These are phyloP conservation scores for Ceratocystis diversiconidia DNA, from an alignment of 2,329 filamentous ascomycete genomes.

Conservation along the genomic window DNA sequence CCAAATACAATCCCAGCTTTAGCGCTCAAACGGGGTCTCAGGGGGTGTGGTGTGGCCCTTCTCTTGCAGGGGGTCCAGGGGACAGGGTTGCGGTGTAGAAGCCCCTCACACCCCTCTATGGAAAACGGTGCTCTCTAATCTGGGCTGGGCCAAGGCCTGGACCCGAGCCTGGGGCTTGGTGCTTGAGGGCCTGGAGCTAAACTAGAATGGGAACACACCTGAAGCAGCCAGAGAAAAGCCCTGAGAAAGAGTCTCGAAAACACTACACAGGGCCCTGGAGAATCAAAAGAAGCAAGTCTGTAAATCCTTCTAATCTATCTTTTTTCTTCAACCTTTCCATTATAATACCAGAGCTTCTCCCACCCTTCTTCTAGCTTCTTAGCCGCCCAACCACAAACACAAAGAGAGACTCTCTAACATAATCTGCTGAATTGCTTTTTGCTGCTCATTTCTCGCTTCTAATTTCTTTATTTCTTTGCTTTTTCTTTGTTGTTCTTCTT, in stretches of 20 bases:
- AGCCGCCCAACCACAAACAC: conserved; percentile 3
- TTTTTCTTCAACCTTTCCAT: not conserved
- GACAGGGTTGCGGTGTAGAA: not conserved
- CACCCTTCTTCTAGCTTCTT: conserved; percentile 1
- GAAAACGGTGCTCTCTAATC: not conserved
- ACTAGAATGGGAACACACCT: not conserved
- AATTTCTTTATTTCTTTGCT: conserved; percentile 10
- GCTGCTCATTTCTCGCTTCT: conserved; percentile 10
- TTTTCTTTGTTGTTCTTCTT: not conserved
- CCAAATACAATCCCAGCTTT: not conserved
- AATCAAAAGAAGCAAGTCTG: not conserved
- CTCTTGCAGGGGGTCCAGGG: not conserved
- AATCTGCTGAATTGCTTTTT: not conserved
- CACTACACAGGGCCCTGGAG: not conserved
- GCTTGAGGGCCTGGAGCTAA: not conserved
- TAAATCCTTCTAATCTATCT: not conserved
- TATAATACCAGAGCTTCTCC: conserved; percentile 16
- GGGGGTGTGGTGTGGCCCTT: not conserved
- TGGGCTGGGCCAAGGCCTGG: not conserved
- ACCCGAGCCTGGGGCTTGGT: not conserved
- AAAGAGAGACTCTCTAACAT: not conserved
- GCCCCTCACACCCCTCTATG: not conserved
- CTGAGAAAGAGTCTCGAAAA: not conserved
- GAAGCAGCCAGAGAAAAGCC: not conserved
- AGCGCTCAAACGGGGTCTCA: not conserved